Conservation (phyloP, 2,329 filamentous ascomycete genomes). For the Alternaria novae-zelandiae region DNA sequence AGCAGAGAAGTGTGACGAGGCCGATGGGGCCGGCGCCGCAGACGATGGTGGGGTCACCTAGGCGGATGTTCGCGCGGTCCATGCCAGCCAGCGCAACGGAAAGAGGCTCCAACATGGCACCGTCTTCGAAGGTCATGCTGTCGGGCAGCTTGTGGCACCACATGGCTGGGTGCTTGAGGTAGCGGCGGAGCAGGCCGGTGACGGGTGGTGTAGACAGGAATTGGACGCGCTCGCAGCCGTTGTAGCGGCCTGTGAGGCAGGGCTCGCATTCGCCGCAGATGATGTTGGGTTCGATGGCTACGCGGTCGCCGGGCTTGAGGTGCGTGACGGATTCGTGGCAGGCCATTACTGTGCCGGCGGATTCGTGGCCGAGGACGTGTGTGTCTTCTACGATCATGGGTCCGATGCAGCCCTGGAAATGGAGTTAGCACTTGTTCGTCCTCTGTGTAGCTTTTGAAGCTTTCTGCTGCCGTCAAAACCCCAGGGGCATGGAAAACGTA, state of each 20-base stretch:
- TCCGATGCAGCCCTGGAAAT: slow-evolving; percentile 74
- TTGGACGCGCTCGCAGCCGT: slow-evolving; percentile 83
- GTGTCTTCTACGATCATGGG: slow-evolving; percentile 91
- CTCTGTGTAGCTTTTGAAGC: neutral
- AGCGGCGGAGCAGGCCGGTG: slow-evolving; percentile 83
- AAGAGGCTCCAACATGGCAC: slow-evolving; percentile 87
- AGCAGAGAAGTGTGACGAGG: slow-evolving; percentile 80
- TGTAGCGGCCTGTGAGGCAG: slow-evolving; percentile 91
- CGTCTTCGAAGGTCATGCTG: slow-evolving; percentile 86
- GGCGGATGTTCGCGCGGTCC: slow-evolving; percentile 77
- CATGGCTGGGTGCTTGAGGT: slow-evolving; percentile 90
- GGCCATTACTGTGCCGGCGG: slow-evolving; percentile 80
- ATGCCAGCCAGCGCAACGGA: slow-evolving; percentile 88
- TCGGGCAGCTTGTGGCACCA: slow-evolving; percentile 97
- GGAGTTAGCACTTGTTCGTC: slow-evolving; percentile 4
- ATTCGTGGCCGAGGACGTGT: slow-evolving; percentile 95
- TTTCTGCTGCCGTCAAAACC: too few species aligned
- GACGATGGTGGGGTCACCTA: slow-evolving; percentile 87
- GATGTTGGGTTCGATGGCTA: slow-evolving; percentile 92
- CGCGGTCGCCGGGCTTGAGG: slow-evolving; percentile 84
- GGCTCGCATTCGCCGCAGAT: slow-evolving; percentile 91
- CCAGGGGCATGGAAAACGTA: slow-evolving; percentile 20
- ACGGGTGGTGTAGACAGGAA: slow-evolving; percentile 94
- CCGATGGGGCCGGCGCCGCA: slow-evolving; percentile 96
- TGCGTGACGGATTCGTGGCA: slow-evolving; percentile 79